Conservation (phyloP, 2,329 filamentous ascomycete species). For the Xylaria sp. region DNA sequence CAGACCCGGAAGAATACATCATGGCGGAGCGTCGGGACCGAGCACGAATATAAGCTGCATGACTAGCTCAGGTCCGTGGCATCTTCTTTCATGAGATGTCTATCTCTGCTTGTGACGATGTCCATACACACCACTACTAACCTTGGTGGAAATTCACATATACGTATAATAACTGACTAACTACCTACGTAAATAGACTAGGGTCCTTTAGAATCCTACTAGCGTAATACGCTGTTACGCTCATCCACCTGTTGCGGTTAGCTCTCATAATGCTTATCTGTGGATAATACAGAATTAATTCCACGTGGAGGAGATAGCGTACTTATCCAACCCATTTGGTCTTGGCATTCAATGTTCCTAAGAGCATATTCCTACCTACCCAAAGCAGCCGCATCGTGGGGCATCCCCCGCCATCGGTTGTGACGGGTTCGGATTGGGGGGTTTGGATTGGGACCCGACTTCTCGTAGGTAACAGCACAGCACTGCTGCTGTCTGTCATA, state of each 20-base stretch:
- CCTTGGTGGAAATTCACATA: background rate
- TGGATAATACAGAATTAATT: too few species aligned
- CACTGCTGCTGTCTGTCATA: background rate
- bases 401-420: constrained; percentile 33
- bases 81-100: background rate
- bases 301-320: too few species aligned
- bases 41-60: background rate
- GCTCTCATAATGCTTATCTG: constrained; percentile 2
- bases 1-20: constrained; percentile 8
- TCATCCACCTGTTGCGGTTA: too few species aligned
- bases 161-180: background rate
- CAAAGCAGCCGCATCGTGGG: constrained; percentile 34
- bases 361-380: background rate
- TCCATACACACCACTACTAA: background rate
- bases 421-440: constrained; percentile 7
- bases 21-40: background rate
- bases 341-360: background rate
- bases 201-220: too few species aligned
- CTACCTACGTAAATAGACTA: too few species aligned
- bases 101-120: background rate
- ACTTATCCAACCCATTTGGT: too few species aligned
- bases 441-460: background rate
- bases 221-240: too few species aligned
- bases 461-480: background rate
- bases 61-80: background rate